Evolutionary conservation across 2,329 filamentous ascomycete species (phyloP).

Genomic region (Botryotinia calthae): DNA sequence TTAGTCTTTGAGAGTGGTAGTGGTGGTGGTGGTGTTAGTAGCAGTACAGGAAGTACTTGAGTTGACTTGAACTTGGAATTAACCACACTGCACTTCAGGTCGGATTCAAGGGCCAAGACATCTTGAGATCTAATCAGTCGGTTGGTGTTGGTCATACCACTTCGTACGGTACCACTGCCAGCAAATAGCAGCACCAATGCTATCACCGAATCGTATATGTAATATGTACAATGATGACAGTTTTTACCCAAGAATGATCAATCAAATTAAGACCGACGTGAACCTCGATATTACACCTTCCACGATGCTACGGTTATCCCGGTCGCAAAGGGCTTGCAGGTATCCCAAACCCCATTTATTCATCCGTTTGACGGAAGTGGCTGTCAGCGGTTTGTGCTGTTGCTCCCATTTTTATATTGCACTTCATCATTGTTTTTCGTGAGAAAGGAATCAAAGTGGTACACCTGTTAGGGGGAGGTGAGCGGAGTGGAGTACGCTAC

Average conservation of each 20-base stretch:
- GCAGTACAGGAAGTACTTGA: background rate
- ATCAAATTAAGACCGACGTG: background rate
- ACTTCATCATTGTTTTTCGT: background rate
- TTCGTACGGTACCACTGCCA: background rate
- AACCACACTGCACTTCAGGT: background rate
- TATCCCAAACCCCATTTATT: background rate
- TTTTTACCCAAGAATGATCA: background rate
- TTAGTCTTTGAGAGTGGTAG: background rate
- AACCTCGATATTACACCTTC: background rate
- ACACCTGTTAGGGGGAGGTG: background rate
- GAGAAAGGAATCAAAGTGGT: background rate
- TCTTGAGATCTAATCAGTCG: constrained; percentile 8
- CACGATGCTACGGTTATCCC: background rate
- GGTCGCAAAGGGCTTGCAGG: background rate
- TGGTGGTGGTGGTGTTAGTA: no score
- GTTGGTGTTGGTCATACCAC: constrained; percentile 8
- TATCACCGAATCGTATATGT: background rate
- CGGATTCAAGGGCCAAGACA: background rate
- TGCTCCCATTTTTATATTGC: background rate
- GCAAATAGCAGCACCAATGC: constrained; percentile 1
- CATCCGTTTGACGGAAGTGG: constrained; percentile 3
- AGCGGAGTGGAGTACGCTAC: background rate
- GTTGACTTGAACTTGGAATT: background rate
- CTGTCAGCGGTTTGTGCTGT: constrained; percentile 14
- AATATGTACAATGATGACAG: constrained; percentile 15